Evolutionary conservation across 179 eudicot genomes (phyloP).

Genomic region (Drosera spatulata): DNA sequence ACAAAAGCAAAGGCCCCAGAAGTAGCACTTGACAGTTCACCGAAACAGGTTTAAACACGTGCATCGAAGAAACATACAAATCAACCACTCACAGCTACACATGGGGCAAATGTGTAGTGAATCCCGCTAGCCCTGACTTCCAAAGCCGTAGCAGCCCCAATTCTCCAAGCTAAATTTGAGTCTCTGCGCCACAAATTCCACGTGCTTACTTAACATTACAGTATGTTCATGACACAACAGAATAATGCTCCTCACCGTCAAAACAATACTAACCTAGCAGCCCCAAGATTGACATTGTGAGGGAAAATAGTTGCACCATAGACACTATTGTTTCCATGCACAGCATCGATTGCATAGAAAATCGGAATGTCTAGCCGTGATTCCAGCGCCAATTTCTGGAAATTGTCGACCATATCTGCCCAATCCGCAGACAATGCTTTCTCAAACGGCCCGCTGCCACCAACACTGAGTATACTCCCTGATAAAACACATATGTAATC

Average conservation of each 20-base stretch:
- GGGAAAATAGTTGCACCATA: conserved; percentile 50
- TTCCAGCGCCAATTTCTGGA: conserved; percentile 35
- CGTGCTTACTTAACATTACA: no score
- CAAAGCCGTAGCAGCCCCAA: conserved; percentile 41
- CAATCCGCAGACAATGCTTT: conserved; percentile 34
- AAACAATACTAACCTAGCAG: conserved; percentile 29
- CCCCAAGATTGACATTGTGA: conserved; percentile 51
- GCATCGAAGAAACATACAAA: no score
- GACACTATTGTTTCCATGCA: conserved; percentile 52
- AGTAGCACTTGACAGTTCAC: no score
- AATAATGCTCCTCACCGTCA: no score
- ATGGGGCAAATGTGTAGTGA: conserved; percentile 39
- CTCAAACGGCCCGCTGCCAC: conserved; percentile 30
- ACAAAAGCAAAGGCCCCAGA: no score
- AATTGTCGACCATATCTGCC: conserved; percentile 45
- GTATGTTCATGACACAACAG: not conserved
- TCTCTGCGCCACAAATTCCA: conserved; percentile 13
- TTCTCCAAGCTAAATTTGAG: conserved; percentile 27
- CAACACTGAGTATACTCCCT: conserved; percentile 49
- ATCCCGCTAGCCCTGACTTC: conserved; percentile 46
- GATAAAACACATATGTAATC: not conserved
- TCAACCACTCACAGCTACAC: conserved; percentile 26
- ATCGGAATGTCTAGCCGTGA: conserved; percentile 48
- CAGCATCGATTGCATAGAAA: conserved; percentile 47
- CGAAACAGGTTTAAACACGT: no score